Conservation (phyloP, 257 asterid species). For the Cynanchum wilfordii region DNA sequence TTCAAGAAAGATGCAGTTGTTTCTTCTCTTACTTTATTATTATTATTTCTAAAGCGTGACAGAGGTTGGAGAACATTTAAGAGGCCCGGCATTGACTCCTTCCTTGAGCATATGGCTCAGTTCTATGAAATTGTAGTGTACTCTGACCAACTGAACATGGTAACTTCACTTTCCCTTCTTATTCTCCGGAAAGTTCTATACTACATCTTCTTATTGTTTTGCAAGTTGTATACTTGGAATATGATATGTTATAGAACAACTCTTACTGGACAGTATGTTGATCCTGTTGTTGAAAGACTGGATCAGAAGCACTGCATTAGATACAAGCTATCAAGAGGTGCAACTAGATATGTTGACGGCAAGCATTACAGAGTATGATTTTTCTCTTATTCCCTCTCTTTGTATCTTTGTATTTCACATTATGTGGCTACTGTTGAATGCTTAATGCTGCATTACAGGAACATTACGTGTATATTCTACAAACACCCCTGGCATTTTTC, state of each 20-base stretch:
- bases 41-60: slow-evolving; percentile 55
- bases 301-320: slow-evolving; percentile 68
- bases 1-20: neutral
- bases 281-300: slow-evolving; percentile 67
- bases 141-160: slow-evolving; percentile 67
- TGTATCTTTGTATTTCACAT: neutral
- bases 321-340: slow-evolving; percentile 63
- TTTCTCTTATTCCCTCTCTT: neutral
- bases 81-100: slow-evolving; percentile 92
- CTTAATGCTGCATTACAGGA: neutral
- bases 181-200: neutral
- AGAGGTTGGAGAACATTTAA: slow-evolving; percentile 96
- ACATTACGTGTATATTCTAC: neutral
- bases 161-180: slow-evolving; percentile 15
- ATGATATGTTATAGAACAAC: slow-evolving; percentile 1
- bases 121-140: slow-evolving; percentile 72
- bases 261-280: slow-evolving; percentile 54
- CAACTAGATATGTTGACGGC: slow-evolving; percentile 67
- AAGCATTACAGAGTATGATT: slow-evolving; percentile 77
- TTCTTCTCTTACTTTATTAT: neutral
- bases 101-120: slow-evolving; percentile 78
- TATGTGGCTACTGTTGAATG: neutral
- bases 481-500: neutral
- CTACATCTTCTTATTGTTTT: neutral
- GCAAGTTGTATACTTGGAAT: neutral